Percentiles rank a stretch among this genome's conserved stretches.
phyloP scores from a whole-genome alignment of 2,329 filamentous ascomycete species.

The Alternaria triticimaculans region DNA sequence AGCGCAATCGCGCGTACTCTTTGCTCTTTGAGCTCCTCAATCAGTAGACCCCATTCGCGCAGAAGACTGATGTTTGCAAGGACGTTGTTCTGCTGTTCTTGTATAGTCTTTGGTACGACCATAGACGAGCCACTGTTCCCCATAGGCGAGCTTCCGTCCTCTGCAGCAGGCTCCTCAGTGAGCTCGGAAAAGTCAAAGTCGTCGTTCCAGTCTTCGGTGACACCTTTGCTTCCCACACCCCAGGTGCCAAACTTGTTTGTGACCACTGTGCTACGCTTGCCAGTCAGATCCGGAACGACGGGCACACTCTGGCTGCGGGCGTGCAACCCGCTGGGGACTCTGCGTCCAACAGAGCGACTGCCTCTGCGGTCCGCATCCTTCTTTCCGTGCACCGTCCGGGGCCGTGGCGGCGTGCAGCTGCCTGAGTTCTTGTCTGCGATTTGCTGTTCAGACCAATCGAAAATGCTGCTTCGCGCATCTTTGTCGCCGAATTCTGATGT shows the following conservation, averaged over 20 bases:
- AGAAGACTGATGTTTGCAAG: slow-evolving; percentile 85
- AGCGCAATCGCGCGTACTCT: slow-evolving; percentile 73
- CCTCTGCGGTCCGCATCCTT: slow-evolving; percentile 74
- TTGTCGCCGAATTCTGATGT: slow-evolving; percentile 47
- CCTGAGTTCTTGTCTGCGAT: slow-evolving; percentile 66
- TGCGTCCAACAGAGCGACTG: slow-evolving; percentile 70
- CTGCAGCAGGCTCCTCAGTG: slow-evolving; percentile 47
- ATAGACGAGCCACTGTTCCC: slow-evolving; percentile 60
- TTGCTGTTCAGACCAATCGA: slow-evolving; percentile 77
- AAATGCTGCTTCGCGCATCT: slow-evolving; percentile 68
- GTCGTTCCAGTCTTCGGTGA: slow-evolving; percentile 88
- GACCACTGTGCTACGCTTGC: slow-evolving; percentile 61
- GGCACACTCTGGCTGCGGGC: slow-evolving; percentile 83
- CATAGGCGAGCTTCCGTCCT: slow-evolving; percentile 47
- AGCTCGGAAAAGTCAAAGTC: slow-evolving; percentile 79
- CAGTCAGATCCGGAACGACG: slow-evolving; percentile 66
- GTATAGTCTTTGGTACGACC: slow-evolving; percentile 80
- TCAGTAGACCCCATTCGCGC: slow-evolving; percentile 78
- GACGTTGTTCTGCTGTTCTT: slow-evolving; percentile 81
- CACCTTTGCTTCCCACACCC: slow-evolving; percentile 78
- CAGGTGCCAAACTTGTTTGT: slow-evolving; percentile 80
- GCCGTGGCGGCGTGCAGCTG: slow-evolving; percentile 66
- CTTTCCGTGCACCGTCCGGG: slow-evolving; percentile 78
- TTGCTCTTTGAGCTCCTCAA: slow-evolving; percentile 82
- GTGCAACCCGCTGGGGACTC: slow-evolving; percentile 72